These are phyloP conservation scores for Dendrobium nobile DNA, from an alignment of 106 monocot genomes.

Conservation along the genomic window DNA sequence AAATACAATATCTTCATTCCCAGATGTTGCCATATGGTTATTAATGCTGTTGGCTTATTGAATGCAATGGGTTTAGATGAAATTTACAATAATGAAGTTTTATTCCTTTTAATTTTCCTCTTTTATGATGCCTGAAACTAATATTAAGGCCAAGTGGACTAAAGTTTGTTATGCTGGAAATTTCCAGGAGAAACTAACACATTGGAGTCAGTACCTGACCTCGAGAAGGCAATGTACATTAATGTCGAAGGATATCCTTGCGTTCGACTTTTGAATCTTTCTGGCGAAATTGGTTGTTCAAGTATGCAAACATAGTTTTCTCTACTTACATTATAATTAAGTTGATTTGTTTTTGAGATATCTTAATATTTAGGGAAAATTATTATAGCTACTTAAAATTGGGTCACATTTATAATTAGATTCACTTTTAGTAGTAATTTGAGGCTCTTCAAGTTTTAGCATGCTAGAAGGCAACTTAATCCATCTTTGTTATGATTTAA, in stretches of 20 bases:
- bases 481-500: background rate
- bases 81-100: background rate
- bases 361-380: background rate
- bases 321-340: background rate
- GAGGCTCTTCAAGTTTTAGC: background rate
- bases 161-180: background rate
- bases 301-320: slow-evolving; percentile 21
- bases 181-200: slow-evolving; percentile 37
- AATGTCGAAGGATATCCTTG: slow-evolving; percentile 75
- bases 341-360: background rate
- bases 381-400: background rate
- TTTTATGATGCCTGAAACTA: background rate
- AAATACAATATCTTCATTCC: background rate
- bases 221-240: slow-evolving; percentile 82
- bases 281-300: slow-evolving; percentile 94
- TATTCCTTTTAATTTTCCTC: background rate
- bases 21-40: background rate
- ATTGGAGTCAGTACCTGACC: slow-evolving; percentile 92
- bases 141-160: background rate
- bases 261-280: slow-evolving; percentile 83
- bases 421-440: background rate
- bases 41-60: background rate
- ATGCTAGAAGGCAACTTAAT: background rate
- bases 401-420: background rate
- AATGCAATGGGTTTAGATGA: background rate